Percentiles rank a stretch among this genome's conserved stretches.
Evolutionary conservation across 768 basidiomycete species (phyloP).

Genomic region (Xerocomus spinulosus): DNA sequence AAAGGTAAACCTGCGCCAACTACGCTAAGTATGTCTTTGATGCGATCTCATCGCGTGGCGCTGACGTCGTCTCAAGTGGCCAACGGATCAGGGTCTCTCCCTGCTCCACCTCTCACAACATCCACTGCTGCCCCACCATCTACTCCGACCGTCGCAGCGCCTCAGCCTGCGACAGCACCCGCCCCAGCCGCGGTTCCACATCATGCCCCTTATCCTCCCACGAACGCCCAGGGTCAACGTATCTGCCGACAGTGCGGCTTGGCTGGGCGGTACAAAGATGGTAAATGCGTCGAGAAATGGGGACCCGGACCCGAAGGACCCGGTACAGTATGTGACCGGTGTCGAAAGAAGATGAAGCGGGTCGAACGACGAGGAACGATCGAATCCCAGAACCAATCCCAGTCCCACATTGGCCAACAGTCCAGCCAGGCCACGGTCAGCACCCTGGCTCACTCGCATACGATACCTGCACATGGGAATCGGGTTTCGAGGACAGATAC

Average conservation of each 20-base stretch:
- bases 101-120: slow-evolving; percentile 15
- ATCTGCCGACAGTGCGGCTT: slow-evolving; percentile 75
- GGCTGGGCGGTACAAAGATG: slow-evolving; percentile 75
- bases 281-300: slow-evolving; percentile 86
- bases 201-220: slow-evolving; percentile 25
- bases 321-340: slow-evolving; percentile 81
- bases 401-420: slow-evolving; percentile 14
- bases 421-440: slow-evolving; percentile 1
- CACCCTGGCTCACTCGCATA: slow-evolving; percentile 13
- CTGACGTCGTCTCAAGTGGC: slow-evolving; percentile 11
- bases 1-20: slow-evolving; percentile 45
- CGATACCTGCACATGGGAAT: slow-evolving; percentile 15
- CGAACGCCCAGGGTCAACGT: slow-evolving; percentile 61
- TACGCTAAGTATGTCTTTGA: slow-evolving; percentile 21
- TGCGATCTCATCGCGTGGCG: slow-evolving; percentile 5
- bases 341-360: slow-evolving; percentile 84
- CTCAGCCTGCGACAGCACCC: slow-evolving; percentile 6
- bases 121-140: slow-evolving; percentile 10
- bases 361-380: slow-evolving; percentile 70
- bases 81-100: slow-evolving; percentile 18
- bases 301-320: slow-evolving; percentile 81
- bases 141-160: slow-evolving; percentile 10
- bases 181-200: slow-evolving; percentile 1
- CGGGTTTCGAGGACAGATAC: slow-evolving; percentile 30
- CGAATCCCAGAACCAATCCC: slow-evolving; percentile 35